phyloP scores from a whole-genome alignment of 1,284 basidiomycete genomes.

The Sanguinoderma infundibulare region DNA sequence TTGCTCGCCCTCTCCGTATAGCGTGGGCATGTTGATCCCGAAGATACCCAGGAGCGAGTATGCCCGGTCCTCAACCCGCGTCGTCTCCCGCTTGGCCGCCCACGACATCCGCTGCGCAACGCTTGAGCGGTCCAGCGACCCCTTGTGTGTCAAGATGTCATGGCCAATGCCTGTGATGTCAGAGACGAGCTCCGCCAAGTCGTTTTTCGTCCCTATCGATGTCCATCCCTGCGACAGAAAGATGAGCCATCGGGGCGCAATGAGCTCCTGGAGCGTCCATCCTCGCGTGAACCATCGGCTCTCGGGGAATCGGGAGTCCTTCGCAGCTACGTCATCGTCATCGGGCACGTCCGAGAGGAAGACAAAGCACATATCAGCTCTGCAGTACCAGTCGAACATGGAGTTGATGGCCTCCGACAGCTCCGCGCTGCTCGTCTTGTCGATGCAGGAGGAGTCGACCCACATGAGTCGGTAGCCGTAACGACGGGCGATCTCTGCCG shows the following conservation, averaged over 20 bases:
- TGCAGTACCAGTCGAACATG: constrained; percentile 4
- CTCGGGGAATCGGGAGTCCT: neutral
- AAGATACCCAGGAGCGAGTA: constrained; percentile 6
- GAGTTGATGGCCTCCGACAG: constrained; percentile 11
- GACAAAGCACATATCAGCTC: constrained; percentile 5
- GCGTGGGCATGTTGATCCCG: neutral
- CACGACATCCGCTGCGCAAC: constrained; percentile 1
- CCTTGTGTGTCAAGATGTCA: neutral
- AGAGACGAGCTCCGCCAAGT: neutral
- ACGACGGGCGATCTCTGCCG: neutral
- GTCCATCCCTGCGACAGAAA: constrained; percentile 1
- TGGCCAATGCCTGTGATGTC: neutral
- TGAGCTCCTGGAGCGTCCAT: constrained; percentile 10
- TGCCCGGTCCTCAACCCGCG: constrained; percentile 4
- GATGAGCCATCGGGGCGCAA: neutral
- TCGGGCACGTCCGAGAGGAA: constrained; percentile 1
- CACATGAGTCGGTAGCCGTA: constrained; percentile 1
- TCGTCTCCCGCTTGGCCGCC: constrained; percentile 1
- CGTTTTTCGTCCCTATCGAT: neutral
- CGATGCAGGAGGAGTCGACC: constrained; percentile 12
- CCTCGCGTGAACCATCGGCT: neutral
- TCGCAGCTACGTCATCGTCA: neutral
- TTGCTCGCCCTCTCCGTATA: neutral
- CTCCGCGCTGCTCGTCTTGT: constrained; percentile 9
- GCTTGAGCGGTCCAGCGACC: neutral